phyloP scores from a whole-genome alignment of 2,329 filamentous ascomycete genomes.

The Aspergillus costaricaensis region DNA sequence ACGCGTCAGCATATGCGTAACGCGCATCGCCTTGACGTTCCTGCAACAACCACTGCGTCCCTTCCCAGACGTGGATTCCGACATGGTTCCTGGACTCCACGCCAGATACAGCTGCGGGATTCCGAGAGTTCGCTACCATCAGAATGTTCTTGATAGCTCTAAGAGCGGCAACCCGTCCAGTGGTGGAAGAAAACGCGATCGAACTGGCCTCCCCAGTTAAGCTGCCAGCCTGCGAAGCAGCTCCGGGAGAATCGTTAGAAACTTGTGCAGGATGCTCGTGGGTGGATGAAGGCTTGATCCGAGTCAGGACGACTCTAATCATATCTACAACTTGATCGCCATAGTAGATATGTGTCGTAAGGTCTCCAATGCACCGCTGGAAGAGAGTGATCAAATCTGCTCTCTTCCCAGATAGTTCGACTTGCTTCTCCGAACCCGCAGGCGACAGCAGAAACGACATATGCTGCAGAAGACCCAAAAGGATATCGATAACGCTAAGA shows the following conservation, averaged over 20 bases:
- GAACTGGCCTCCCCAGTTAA: constrained; percentile 20
- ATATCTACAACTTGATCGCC: constrained; percentile 95
- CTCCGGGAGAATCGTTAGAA: constrained; percentile 52
- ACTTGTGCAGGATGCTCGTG: constrained; percentile 52
- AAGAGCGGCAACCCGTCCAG: constrained; percentile 66
- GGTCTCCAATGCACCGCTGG: constrained; percentile 80
- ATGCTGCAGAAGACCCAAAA: constrained; percentile 81
- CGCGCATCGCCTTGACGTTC: constrained; percentile 77
- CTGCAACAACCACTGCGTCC: constrained; percentile 88
- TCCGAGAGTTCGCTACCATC: constrained; percentile 72
- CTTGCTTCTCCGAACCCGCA: constrained; percentile 40
- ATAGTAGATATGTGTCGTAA: constrained; percentile 96
- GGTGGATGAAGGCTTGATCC: constrained; percentile 67
- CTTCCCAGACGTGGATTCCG: constrained; percentile 85
- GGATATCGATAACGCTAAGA: constrained; percentile 91
- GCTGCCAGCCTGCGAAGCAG: constrained; percentile 50
- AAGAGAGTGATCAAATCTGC: constrained; percentile 69
- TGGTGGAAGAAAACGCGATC: constrained; percentile 62
- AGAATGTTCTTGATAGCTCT: constrained; percentile 81
- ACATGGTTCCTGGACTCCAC: constrained; percentile 73
- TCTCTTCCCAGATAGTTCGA: constrained; percentile 41
- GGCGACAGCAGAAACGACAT: constrained; percentile 76
- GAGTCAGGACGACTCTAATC: constrained; percentile 75
- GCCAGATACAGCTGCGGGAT: constrained; percentile 59
- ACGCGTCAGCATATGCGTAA: constrained; percentile 79